Base-by-base conservation (phyloP, 176 grass and related monocot species). In the Bothriochloa decipiens region DNA sequence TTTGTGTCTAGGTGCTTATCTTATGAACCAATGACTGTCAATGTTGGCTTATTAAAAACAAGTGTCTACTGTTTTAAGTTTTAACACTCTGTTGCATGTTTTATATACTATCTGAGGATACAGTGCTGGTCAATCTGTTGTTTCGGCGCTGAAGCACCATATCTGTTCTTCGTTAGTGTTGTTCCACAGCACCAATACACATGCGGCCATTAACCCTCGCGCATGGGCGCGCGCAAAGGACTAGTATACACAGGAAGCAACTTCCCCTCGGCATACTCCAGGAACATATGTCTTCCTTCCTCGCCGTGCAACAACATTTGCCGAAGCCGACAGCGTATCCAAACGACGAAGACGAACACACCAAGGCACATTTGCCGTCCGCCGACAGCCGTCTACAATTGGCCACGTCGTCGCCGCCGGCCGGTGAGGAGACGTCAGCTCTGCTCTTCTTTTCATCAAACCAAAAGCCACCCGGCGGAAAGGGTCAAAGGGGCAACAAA, bases 211-310 rank as follows among this genome's bases (percentile, higher is more conserved):
- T 40, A 40, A 7, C 37, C 37, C 2, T 1, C 29, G 29, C 29
- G 29, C 29, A 32, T 32, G 2, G 29, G 29, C 29, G 37, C 37
- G 5, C 37, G 37, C 37, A 40, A 40, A 40, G 5, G 5, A 40
- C 37, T 8, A 40, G 37, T 40, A 53, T 22, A 26, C 25, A 25
- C 25, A 25, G 8, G 58, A 62, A 47, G 25, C 4, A 29, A 50
- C 17, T 27, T n/a, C 17, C 22, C 27, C 1, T 17, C 42, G 16
- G 29, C 41, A 12, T 81, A 77, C 73, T 77, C 72, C 57, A 77
- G 25, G 82, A 57, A 84, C 25, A 50, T 84, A 53, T 76, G 43
- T 29, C 45, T 76, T 84, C 14, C 72, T 84, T 76, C 14, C 39
- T 10, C 28, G 11, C 43, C 23, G 53, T 33, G 69, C 69, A 63